These are phyloP conservation scores for Colletotrichum siamense DNA, from an alignment of 2,329 filamentous ascomycete species.

Conservation along the genomic window DNA sequence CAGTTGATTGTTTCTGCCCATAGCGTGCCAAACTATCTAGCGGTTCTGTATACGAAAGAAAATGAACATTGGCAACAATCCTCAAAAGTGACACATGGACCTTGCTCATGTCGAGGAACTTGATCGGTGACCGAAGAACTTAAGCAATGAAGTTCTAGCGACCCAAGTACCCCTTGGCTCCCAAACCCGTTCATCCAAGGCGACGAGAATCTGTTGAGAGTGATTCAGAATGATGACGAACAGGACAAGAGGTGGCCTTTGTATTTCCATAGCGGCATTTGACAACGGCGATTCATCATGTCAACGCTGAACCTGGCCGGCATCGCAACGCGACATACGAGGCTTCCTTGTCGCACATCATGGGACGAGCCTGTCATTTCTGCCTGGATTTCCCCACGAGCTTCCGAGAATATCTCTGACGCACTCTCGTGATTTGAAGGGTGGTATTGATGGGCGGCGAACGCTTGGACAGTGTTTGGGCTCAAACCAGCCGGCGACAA, in stretches of 20 bases:
- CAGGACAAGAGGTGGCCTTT: not conserved
- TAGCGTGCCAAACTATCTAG: not conserved
- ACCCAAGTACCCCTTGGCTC: not conserved
- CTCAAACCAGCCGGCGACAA: not conserved
- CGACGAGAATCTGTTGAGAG: not conserved
- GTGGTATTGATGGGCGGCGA: not conserved
- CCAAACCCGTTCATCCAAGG: not conserved
- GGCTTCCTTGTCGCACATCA: not conserved
- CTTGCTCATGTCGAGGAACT: not conserved
- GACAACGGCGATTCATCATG: not conserved
- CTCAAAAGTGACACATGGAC: not conserved
- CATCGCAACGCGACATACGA: not conserved
- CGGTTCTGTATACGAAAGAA: not conserved
- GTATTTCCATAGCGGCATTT: not conserved
- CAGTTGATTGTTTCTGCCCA: not conserved
- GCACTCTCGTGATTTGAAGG: not conserved
- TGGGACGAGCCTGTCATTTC: not conserved
- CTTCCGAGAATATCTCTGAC: not conserved
- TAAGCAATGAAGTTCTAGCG: not conserved
- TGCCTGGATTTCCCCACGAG: not conserved
- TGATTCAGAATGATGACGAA: not conserved
- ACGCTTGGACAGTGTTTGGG: slow-evolving; percentile 14
- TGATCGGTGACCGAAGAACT: not conserved
- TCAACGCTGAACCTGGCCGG: not conserved
- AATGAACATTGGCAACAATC: not conserved